These are phyloP conservation scores for Stygiomarasmius scandens DNA, from an alignment of 1,284 basidiomycete species.

Conservation along the genomic window DNA sequence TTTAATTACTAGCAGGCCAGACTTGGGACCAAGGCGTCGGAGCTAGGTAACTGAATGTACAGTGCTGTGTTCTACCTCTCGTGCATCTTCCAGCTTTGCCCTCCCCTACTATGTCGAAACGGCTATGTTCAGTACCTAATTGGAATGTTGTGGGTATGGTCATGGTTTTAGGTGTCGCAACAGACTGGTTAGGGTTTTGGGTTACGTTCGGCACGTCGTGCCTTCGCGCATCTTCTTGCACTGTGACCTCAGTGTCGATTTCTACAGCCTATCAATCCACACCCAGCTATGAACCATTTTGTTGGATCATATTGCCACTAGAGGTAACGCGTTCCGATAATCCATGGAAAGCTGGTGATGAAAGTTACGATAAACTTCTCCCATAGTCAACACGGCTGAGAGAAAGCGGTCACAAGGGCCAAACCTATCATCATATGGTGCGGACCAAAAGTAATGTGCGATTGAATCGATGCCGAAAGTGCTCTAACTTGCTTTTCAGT, in stretches of 20 bases:
- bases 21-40: too few relatives aligned
- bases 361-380: conserved; percentile 94
- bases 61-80: too few relatives aligned
- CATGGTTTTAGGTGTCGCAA: too few relatives aligned
- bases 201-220: too few relatives aligned
- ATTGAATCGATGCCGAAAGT: conserved; percentile 93
- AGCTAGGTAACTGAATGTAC: too few relatives aligned
- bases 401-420: conserved; percentile 83
- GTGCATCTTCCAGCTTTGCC: too few relatives aligned
- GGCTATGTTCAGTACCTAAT: too few relatives aligned
- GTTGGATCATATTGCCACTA: conserved; percentile 74
- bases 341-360: conserved; percentile 74
- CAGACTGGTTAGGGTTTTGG: too few relatives aligned
- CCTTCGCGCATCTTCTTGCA: conserved; percentile 70
- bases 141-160: too few relatives aligned
- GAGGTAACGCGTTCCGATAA: conserved; percentile 55
- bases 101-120: too few relatives aligned
- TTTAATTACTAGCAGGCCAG: too few relatives aligned
- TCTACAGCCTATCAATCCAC: conserved; percentile 69
- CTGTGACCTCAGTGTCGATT: conserved; percentile 80
- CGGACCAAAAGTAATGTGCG: conserved; percentile 84
- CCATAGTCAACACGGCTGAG: conserved; percentile 85
- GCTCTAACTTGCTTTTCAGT: conserved; percentile 43
- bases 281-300: conserved; percentile 77
- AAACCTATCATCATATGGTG: conserved; percentile 85